These are phyloP conservation scores for Cubamyces sp. DNA, from an alignment of 768 basidiomycete species.

Conservation along the genomic window DNA sequence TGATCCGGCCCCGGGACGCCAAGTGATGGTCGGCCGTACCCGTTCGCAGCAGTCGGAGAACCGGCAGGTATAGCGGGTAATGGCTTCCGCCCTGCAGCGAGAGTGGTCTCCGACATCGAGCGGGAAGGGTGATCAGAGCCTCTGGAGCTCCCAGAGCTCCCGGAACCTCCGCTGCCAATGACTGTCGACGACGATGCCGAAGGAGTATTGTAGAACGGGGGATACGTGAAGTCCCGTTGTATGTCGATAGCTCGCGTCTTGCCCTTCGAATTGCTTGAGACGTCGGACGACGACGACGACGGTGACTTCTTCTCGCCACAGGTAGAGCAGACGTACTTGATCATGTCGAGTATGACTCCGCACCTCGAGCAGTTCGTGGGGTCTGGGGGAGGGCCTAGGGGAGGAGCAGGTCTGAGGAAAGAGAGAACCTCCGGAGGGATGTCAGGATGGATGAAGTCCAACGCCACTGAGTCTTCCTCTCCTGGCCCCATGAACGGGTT, in stretches of 20 bases:
- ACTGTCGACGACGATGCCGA: conserved; percentile 34
- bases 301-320: conserved; percentile 78
- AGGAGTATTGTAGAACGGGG: conserved; percentile 16
- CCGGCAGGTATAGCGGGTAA: conserved; percentile 1
- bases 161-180: conserved; percentile 22
- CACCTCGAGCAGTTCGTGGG: conserved; percentile 88
- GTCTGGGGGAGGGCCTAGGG: conserved; percentile 62
- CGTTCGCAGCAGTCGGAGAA: neutral
- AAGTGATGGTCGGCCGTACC: conserved; percentile 2
- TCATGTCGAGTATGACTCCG: conserved; percentile 70
- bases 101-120: conserved; percentile 21
- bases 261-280: conserved; percentile 44
- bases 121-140: conserved; percentile 16
- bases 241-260: conserved; percentile 48
- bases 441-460: conserved; percentile 37
- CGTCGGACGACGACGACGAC: conserved; percentile 24
- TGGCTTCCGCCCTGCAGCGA: conserved; percentile 3
- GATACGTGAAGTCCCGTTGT: conserved; percentile 29
- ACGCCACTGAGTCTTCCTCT: conserved; percentile 25
- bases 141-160: conserved; percentile 13
- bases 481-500: conserved; percentile 23
- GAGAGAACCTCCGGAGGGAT: conserved; percentile 57
- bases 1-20: conserved; percentile 14
- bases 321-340: conserved; percentile 88
- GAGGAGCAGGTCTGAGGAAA: conserved; percentile 47